phyloP scores from a whole-genome alignment of 73 alveolate species.

The Durusdinium trenchii region DNA sequence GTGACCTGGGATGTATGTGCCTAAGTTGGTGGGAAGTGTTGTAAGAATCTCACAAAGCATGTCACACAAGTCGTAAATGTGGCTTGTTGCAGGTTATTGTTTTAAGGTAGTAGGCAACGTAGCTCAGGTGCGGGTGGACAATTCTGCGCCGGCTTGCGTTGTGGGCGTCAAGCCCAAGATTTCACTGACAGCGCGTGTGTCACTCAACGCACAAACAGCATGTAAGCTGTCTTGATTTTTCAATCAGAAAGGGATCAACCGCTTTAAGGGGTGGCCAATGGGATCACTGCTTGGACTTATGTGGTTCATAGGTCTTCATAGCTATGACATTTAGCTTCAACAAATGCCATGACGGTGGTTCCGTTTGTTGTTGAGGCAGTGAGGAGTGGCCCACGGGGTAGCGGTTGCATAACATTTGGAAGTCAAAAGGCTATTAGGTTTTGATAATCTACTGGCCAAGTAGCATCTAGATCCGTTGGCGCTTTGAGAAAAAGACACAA shows the following conservation, averaged over 20 bases:
- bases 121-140: background rate
- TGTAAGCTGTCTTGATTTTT: background rate
- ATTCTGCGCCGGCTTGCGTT: background rate
- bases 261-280: too few species aligned
- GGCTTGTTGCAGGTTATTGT: background rate
- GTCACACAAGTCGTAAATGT: background rate
- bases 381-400: too few species aligned
- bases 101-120: background rate
- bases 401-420: too few species aligned
- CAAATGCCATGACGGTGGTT: too few species aligned
- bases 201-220: background rate
- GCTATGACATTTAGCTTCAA: too few species aligned
- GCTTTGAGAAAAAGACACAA: too few species aligned
- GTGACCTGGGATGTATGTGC: slow-evolving; percentile 3
- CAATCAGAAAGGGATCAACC: background rate
- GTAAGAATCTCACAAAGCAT: background rate
- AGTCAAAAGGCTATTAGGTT: too few species aligned
- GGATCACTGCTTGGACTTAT: too few species aligned
- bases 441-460: too few species aligned
- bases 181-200: background rate
- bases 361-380: too few species aligned
- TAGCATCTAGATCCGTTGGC: too few species aligned
- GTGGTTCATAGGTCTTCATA: too few species aligned
- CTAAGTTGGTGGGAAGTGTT: background rate
- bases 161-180: background rate